phyloP scores from a whole-genome alignment of 371 early-diverging fungal species.

The Mortierella sp. region DNA sequence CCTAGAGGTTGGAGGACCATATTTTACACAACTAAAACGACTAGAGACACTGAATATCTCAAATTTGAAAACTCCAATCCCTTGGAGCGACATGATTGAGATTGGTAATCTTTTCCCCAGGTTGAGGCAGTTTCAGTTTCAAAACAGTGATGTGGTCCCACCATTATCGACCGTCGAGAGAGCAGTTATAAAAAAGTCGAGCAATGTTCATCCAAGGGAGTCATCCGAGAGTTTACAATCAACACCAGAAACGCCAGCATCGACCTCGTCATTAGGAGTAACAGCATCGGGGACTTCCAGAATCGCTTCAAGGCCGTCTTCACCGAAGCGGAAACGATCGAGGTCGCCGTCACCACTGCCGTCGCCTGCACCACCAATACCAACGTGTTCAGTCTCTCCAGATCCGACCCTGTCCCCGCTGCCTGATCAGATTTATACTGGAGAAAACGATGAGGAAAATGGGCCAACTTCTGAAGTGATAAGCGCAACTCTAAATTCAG shows the following conservation, averaged over 20 bases:
- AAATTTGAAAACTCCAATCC: constrained; percentile 18
- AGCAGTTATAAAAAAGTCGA: neutral
- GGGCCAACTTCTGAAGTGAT: constrained; percentile 5
- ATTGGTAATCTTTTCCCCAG: constrained; percentile 43
- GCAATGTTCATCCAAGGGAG: neutral
- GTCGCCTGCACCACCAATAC: neutral
- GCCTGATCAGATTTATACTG: neutral
- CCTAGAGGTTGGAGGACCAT: constrained; percentile 15
- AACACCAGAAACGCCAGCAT: neutral
- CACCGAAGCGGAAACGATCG: constrained; percentile 17
- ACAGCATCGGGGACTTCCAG: neutral
- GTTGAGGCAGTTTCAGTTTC: constrained; percentile 26
- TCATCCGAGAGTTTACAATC: neutral
- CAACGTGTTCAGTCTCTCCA: neutral
- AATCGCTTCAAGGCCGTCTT: neutral
- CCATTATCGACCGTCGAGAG: constrained; percentile 6
- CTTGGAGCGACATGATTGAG: constrained; percentile 34
- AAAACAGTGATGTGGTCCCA: constrained; percentile 35
- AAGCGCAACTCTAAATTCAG: constrained; percentile 33
- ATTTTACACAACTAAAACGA: constrained; percentile 9
- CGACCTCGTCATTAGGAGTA: neutral
- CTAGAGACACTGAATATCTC: constrained; percentile 28
- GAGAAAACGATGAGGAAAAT: neutral
- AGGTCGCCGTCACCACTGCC: constrained; percentile 4
- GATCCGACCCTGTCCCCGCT: neutral